phyloP scores from a whole-genome alignment of 495 filamentous ascomycete species.

The Penicillium lagena region DNA sequence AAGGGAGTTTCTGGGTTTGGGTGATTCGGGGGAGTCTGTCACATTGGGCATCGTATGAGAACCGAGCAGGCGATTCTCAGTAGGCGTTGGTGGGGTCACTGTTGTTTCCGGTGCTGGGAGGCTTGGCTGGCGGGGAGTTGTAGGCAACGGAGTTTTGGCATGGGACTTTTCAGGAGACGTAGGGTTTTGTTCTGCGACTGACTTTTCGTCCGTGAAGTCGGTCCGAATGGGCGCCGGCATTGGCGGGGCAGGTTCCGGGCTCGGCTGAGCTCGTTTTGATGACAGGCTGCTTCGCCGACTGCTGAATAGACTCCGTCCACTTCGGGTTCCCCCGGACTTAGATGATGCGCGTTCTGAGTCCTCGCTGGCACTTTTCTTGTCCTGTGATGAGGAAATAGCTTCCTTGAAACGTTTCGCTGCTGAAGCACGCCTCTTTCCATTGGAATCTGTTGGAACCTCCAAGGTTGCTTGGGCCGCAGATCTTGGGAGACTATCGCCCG shows the following conservation, averaged over 20 bases:
- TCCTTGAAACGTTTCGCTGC: constrained; percentile 41
- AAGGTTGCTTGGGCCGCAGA: constrained; percentile 17
- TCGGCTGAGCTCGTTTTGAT: constrained; percentile 26
- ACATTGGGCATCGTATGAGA: constrained; percentile 18
- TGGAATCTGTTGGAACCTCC: constrained; percentile 25
- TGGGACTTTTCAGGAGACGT: constrained; percentile 7
- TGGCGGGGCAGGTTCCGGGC: constrained; percentile 22
- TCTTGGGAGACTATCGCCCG: constrained; percentile 13
- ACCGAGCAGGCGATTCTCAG: constrained; percentile 18
- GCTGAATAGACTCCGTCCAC: constrained; percentile 21
- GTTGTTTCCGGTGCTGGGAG: constrained; percentile 41
- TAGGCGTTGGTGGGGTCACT: constrained; percentile 51
- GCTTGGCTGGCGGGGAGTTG: constrained; percentile 39
- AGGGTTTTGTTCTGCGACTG: not conserved
- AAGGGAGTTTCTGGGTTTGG: constrained; percentile 20
- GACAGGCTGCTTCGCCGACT: constrained; percentile 36
- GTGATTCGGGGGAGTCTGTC: constrained; percentile 31
- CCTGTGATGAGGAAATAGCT: constrained; percentile 26
- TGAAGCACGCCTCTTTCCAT: constrained; percentile 32
- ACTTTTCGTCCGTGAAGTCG: constrained; percentile 23
- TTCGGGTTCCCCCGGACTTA: constrained; percentile 27
- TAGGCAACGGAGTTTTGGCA: constrained; percentile 22
- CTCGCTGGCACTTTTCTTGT: constrained; percentile 33
- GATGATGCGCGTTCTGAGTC: constrained; percentile 38
- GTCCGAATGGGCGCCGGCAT: constrained; percentile 32